A percentile compares a stretch with the other conserved stretches of the same genome.
Evolutionary conservation across 2,329 filamentous ascomycete species (phyloP).

Genomic region (Chaetomiaceae sp.): DNA sequence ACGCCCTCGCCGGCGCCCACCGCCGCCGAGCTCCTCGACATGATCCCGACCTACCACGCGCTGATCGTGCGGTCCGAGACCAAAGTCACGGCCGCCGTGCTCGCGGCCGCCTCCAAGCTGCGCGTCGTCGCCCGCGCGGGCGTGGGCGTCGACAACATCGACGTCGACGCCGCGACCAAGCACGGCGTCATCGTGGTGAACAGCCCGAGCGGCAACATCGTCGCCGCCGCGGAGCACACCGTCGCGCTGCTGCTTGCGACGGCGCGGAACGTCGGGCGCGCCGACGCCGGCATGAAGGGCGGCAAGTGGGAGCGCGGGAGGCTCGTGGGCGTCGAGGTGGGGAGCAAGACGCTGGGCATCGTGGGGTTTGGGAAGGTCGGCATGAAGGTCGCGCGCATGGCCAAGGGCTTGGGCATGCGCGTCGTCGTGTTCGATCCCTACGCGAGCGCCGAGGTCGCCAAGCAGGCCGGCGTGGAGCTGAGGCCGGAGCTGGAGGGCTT

Average conservation of each 20-base stretch:
- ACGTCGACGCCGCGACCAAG: constrained; percentile 67
- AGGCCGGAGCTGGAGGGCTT: constrained; percentile 55
- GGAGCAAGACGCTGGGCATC: constrained; percentile 70
- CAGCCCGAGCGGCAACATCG: constrained; percentile 73
- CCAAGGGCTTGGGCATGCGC: constrained; percentile 71
- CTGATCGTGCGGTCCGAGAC: constrained; percentile 79
- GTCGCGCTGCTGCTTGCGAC: constrained; percentile 69
- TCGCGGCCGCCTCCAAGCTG: constrained; percentile 62
- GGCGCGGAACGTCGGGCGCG: constrained; percentile 68
- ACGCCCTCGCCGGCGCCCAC: constrained; percentile 54
- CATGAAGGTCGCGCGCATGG: constrained; percentile 74
- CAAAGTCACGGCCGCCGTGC: constrained; percentile 66
- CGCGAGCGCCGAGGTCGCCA: constrained; percentile 67
- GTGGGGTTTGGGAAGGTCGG: constrained; percentile 82
- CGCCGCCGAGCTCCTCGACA: constrained; percentile 55
- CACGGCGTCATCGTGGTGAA: constrained; percentile 78
- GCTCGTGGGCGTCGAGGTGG: constrained; percentile 72
- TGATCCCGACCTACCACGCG: constrained; percentile 69
- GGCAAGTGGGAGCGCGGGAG: constrained; percentile 72
- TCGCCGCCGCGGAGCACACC: constrained; percentile 75
- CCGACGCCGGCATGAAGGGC: constrained; percentile 63
- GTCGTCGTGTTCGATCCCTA: constrained; percentile 74
- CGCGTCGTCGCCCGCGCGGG: constrained; percentile 77
- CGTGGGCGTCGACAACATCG: constrained; percentile 79
- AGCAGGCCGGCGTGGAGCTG: constrained; percentile 61